Conservation (phyloP, 2,329 filamentous ascomycete genomes). For the Verticillium nubilum region DNA sequence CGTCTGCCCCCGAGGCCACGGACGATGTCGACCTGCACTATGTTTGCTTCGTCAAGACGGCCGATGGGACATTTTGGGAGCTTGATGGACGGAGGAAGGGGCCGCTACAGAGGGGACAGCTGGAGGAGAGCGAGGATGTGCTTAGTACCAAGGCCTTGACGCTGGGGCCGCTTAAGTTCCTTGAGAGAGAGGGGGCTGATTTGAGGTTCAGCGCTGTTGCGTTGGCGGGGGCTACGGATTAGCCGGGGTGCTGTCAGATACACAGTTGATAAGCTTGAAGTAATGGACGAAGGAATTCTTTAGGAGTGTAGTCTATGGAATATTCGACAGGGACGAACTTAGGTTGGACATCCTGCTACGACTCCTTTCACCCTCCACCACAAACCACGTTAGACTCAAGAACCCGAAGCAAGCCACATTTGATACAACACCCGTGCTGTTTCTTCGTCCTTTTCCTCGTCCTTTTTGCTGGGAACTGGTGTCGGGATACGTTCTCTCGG, state of each 20-base stretch:
- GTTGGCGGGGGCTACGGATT: conserved; percentile 46
- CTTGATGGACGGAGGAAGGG: conserved; percentile 55
- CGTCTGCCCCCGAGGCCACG: conserved; percentile 68
- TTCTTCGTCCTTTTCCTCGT: background rate
- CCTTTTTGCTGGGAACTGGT: background rate
- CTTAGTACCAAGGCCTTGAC: conserved; percentile 70
- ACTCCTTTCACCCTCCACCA: background rate
- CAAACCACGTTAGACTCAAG: background rate
- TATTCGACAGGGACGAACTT: background rate
- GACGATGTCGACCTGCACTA: conserved; percentile 90
- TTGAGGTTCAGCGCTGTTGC: conserved; percentile 55
- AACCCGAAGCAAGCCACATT: background rate
- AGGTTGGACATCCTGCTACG: background rate
- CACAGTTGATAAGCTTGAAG: no score
- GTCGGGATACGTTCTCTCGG: background rate
- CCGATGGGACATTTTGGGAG: conserved; percentile 59
- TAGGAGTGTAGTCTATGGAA: background rate
- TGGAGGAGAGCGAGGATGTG: conserved; percentile 61
- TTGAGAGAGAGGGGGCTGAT: conserved; percentile 50
- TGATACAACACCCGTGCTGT: background rate
- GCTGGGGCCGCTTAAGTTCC: conserved; percentile 56
- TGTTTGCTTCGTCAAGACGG: conserved; percentile 82
- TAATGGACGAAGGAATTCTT: background rate
- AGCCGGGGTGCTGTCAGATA: no score
- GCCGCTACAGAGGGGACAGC: conserved; percentile 47